Evolutionary conservation across 73 alveolate species (phyloP), one percentile per base, ranked within the genome.

Genomic region (Symbiodinium natans): DNA sequence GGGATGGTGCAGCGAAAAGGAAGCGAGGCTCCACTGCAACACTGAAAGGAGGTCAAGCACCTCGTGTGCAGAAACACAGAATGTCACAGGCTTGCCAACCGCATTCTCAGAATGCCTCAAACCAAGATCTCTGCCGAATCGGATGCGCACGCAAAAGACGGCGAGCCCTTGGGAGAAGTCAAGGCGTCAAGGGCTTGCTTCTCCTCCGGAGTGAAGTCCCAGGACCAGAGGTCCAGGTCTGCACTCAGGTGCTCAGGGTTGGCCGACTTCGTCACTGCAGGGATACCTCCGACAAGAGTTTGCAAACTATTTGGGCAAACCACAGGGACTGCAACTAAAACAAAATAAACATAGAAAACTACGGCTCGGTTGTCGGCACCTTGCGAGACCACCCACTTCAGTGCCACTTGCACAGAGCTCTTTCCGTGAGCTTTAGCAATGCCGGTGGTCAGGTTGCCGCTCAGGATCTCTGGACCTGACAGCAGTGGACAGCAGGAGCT

Each of bases 341-440:
- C 38, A 71, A 3, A 0, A 1, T 21, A 56, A 29, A 21, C 31
- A 21, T 21, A 56, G 75, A 56, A 56, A 56, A 56, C 27, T 2
- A 21, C 17, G 75, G 75, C 17, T 21, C 75, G 27, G 31, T 56
- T 2, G 75, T 8, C 23, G 54, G 83, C 41, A 42, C 94, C 85
- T 87, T 87, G 94, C 41, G 94, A 87, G 63, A 87, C 84, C 27
- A 87, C 94, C 94, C 94, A 87, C 83, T 87, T 87, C 83, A 87
- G 39, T 39, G 94, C 94, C 84, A 87, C 94, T 31, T 87, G 94
- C 84, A 87, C 94, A 1, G 94, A 41, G 39, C 84, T 52, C 33
- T 87, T 87, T 80, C 40, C 40, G 83, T 87, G 94, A 54, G 94
- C 94, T 52, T 87, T 87, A 19, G 84, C 94, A 46, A 87, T 87